Base-by-base conservation (phyloP, 306 rosid species). In the Astragalus membranaceus region DNA sequence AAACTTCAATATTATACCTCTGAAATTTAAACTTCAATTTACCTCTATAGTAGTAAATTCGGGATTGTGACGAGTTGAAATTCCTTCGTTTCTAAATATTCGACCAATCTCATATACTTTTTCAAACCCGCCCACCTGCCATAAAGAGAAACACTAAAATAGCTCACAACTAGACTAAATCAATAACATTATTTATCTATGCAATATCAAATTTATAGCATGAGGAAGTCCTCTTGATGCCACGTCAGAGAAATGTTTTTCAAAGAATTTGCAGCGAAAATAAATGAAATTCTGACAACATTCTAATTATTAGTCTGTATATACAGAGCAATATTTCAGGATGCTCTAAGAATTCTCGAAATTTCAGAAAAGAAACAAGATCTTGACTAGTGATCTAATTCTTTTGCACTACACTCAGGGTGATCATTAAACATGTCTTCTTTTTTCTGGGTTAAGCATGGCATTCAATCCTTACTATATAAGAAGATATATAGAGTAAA, bases 21-120 rank as follows among this genome's bases (percentile, higher is more conserved):
- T 10, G 11, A 12, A 67, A 57, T 3, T 29, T 46, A 64, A 56
- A 42, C 55, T 50, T 42, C 11, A 41, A 46, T 6, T 80, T 87
- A 90, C 98, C 99, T 94, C 99, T 70, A 94, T 94, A 54, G 97
- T 87, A 55, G 99, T 94, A 78, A 94, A 94, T 74, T 94, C 99
- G 16, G 99, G 99, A 84, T 94, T 94, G 76, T 94, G 99, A 63
- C 99, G 97, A 70, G 96, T 88, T 75, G 99, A 90, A 83, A 91
- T 84, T 81, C 99, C 99, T 83, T 94, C 97, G 79, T 94, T 94
- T 84, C 99, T 85, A 80, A 94, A 94, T 74, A 94, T 91, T 67
- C 99, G 87, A 64, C 99, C 99, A 67, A 94, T 91, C 82, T 94
- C 99, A 8, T 88, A 94, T 52, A 94, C 99, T 74, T 83, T 94